These are phyloP conservation scores for Fusarium haematococcum DNA, from an alignment of 2,329 filamentous ascomycete species.

Conservation along the genomic window DNA sequence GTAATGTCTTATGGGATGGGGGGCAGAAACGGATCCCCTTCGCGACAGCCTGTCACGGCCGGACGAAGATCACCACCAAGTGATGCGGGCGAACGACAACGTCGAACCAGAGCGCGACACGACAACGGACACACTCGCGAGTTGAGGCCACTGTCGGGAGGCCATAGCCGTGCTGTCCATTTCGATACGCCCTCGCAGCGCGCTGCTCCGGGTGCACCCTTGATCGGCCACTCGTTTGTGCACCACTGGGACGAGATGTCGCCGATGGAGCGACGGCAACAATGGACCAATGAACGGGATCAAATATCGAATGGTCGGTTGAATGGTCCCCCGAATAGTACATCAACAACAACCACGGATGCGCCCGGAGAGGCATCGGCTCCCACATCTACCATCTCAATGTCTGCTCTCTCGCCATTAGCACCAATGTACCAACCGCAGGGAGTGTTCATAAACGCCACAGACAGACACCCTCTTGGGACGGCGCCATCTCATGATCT, in stretches of 20 bases:
- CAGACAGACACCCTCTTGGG: neutral
- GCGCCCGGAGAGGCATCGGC: neutral
- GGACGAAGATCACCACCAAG: constrained; percentile 46
- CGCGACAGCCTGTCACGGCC: constrained; percentile 21
- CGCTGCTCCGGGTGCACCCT: neutral
- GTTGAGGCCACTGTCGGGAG: constrained; percentile 2
- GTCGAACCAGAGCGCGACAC: constrained; percentile 46
- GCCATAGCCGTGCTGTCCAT: constrained; percentile 3
- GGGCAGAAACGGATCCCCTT: constrained; percentile 27
- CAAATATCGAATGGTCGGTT: constrained; percentile 2
- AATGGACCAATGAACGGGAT: constrained; percentile 6
- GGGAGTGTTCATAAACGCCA: neutral
- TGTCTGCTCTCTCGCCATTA: constrained; percentile 24
- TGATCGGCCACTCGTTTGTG: constrained; percentile 11
- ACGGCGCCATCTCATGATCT: neutral
- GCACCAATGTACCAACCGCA: constrained; percentile 25
- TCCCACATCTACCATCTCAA: neutral
- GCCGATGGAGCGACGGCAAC: constrained; percentile 8
- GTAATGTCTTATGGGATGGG: constrained; percentile 18
- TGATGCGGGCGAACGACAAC: constrained; percentile 44
- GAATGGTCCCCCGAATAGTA: neutral
- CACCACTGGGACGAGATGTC: constrained; percentile 15
- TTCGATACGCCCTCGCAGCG: constrained; percentile 5
- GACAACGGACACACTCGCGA: constrained; percentile 24
- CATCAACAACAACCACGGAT: neutral